Evolutionary conservation across 345 rosid species (phyloP).

Genomic region (Citrus hindsii): DNA sequence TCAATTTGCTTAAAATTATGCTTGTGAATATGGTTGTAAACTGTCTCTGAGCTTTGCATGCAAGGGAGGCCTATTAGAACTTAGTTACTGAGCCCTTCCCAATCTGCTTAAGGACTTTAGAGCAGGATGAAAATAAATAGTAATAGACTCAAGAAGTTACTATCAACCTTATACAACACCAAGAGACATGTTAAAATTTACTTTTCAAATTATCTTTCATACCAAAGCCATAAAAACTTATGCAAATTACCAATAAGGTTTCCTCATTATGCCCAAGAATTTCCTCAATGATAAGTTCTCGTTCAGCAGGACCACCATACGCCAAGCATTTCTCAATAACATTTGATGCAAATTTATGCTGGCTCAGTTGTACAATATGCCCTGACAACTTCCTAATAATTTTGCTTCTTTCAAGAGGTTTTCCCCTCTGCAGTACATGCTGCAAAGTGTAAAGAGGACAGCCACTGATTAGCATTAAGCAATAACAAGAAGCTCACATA

Average conservation of each 20-base stretch:
- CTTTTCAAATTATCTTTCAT: background rate
- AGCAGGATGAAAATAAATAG: background rate
- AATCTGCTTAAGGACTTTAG: background rate
- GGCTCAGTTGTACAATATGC: conserved; percentile 56
- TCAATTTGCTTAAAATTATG: too few relatives aligned
- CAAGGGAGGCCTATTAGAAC: background rate
- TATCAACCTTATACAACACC: background rate
- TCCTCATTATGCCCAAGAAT: conserved; percentile 48
- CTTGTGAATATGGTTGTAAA: background rate
- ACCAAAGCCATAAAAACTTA: background rate
- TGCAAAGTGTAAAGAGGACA: conserved; percentile 26
- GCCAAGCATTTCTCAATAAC: conserved; percentile 70
- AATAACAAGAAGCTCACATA: background rate
- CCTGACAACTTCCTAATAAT: conserved; percentile 56
- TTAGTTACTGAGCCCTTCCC: background rate
- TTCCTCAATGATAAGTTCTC: conserved; percentile 54
- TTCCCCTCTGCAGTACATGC: conserved; percentile 71
- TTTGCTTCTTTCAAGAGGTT: conserved; percentile 41
- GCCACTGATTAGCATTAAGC: background rate
- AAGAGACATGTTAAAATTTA: background rate
- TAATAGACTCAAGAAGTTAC: background rate
- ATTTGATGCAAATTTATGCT: conserved; percentile 72
- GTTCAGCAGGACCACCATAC: conserved; percentile 47
- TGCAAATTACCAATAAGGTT: conserved; percentile 51
- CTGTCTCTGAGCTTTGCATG: background rate